These are phyloP conservation scores for Macaranga tanarius DNA, from an alignment of 441 rosid genomes.

Conservation along the genomic window DNA sequence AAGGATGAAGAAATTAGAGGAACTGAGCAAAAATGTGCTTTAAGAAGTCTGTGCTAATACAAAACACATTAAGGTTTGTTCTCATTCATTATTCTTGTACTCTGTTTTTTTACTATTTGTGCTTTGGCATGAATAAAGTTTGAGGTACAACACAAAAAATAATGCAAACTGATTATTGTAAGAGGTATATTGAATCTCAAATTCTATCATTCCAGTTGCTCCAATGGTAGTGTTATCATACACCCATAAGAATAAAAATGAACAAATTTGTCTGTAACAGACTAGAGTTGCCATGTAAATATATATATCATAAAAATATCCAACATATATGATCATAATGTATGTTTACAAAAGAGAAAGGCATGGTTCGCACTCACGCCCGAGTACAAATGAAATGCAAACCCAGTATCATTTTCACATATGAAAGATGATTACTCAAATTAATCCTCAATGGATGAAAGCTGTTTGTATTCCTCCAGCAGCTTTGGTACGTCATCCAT, in stretches of 20 bases:
- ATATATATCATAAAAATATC: neutral
- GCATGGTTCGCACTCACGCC: neutral
- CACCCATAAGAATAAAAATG: too few species aligned
- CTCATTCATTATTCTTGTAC: neutral
- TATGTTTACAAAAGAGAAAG: neutral
- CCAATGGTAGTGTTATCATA: neutral
- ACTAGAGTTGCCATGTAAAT: neutral
- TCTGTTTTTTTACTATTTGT: neutral
- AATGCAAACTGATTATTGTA: too few species aligned
- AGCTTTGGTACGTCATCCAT: constrained; percentile 76
- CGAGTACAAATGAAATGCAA: neutral
- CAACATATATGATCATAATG: neutral
- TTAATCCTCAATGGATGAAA: constrained; percentile 35
- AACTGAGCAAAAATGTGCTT: constrained; percentile 52
- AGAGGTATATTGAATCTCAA: too few species aligned
- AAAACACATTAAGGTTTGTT: neutral
- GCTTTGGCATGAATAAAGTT: neutral
- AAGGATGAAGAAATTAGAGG: constrained; percentile 72
- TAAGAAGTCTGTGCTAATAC: constrained; percentile 1
- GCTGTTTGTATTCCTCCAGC: constrained; percentile 69
- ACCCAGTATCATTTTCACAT: neutral
- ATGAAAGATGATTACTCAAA: neutral
- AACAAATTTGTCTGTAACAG: too few species aligned
- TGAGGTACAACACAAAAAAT: neutral
- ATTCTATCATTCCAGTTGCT: too few species aligned